Evolutionary conservation across 768 basidiomycete species (phyloP).

Genomic region (Boletus coccyginus): DNA sequence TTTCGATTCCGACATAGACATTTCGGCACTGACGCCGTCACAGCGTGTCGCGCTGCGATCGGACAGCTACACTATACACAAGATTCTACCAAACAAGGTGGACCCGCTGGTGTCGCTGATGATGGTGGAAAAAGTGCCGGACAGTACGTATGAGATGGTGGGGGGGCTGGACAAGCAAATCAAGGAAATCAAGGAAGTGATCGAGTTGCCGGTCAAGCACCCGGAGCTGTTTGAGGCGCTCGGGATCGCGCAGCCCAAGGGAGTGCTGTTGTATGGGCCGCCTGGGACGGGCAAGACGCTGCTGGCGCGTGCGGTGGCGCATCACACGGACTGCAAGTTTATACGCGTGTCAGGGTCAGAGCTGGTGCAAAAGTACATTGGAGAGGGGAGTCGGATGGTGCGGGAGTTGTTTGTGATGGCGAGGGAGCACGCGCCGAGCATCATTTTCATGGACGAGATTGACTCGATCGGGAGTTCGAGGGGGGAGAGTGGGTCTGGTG

Average conservation of each 20-base stretch:
- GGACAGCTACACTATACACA: constrained; percentile 95
- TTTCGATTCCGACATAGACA: constrained; percentile 82
- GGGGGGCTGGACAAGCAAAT: constrained; percentile 97
- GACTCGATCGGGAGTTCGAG: constrained; percentile 94
- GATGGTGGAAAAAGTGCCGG: constrained; percentile 99
- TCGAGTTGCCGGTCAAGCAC: constrained; percentile 96
- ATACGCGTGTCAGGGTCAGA: constrained; percentile 94
- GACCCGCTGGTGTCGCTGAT: constrained; percentile 97
- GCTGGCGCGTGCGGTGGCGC: constrained; percentile 91
- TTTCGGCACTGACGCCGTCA: constrained; percentile 74
- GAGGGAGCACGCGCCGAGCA: constrained; percentile 92
- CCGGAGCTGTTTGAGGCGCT: constrained; percentile 95
- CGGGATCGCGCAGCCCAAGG: constrained; percentile 96
- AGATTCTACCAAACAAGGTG: constrained; percentile 95
- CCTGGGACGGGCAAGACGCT: constrained; percentile 97
- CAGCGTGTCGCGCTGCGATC: constrained; percentile 94
- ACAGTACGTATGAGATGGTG: constrained; percentile 99
- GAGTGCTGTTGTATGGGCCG: constrained; percentile 92
- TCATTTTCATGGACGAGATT: constrained; percentile 99
- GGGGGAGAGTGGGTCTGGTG: constrained; percentile 75
- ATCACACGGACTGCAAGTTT: constrained; percentile 97
- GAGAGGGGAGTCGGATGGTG: constrained; percentile 95
- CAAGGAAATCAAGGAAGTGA: constrained; percentile 99
- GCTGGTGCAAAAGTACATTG: constrained; percentile 97
- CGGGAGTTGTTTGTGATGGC: constrained; percentile 99